Evolutionary conservation across 495 filamentous ascomycete genomes (phyloP).

Genomic region (Stereocaulon alpinum): DNA sequence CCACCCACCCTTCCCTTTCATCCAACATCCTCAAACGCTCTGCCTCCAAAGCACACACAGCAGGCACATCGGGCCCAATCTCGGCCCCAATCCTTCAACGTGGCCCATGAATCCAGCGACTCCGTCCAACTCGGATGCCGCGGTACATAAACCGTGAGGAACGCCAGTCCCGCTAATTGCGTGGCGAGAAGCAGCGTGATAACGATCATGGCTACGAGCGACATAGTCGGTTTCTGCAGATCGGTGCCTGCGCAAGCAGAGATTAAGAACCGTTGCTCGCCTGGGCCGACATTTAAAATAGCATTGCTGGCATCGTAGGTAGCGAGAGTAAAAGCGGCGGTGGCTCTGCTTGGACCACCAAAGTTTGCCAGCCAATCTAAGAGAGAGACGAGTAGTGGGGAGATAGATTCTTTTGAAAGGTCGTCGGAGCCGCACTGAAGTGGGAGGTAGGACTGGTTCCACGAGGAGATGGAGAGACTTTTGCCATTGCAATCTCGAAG

Average conservation of each 20-base stretch:
- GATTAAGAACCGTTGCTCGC: not conserved
- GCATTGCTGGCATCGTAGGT: not conserved
- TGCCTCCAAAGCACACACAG: too few species aligned
- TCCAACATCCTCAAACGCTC: constrained; percentile 21
- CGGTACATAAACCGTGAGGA: constrained; percentile 22
- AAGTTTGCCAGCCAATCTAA: not conserved
- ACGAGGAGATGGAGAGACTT: too few species aligned
- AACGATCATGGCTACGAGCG: constrained; percentile 17
- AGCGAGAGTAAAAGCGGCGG: not conserved
- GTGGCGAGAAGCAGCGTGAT: constrained; percentile 23
- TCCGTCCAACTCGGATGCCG: constrained; percentile 21
- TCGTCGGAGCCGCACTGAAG: too few species aligned
- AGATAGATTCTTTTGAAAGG: too few species aligned
- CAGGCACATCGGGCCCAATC: too few species aligned
- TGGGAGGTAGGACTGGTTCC: not conserved
- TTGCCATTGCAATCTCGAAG: not conserved
- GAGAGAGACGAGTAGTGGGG: not conserved
- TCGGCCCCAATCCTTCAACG: too few species aligned
- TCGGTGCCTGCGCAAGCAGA: constrained; percentile 14
- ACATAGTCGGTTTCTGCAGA: constrained; percentile 21
- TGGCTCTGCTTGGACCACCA: not conserved
- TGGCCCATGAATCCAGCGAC: constrained; percentile 24
- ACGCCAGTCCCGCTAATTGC: constrained; percentile 16
- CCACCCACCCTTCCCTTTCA: constrained; percentile 18
- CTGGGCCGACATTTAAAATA: not conserved